Percentiles rank a stretch among this genome's conserved stretches.
phyloP scores from a whole-genome alignment of 768 basidiomycete genomes.

The Tylopilus sp. region DNA sequence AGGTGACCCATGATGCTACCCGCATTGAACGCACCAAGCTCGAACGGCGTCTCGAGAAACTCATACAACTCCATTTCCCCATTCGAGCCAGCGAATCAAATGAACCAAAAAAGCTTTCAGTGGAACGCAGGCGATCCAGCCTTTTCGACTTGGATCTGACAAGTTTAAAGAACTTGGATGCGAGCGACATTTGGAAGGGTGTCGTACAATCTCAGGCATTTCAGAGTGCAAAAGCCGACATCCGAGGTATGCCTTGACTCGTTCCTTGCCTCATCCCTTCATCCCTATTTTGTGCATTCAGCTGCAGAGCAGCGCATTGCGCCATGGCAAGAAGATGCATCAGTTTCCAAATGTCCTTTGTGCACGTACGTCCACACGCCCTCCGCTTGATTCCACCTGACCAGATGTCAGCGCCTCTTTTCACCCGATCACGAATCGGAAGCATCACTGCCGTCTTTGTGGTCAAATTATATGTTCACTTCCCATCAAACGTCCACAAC shows the following conservation, averaged over 20 bases:
- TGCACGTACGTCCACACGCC: slow-evolving; percentile 57
- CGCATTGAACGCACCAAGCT: slow-evolving; percentile 81
- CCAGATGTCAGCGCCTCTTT: slow-evolving; percentile 57
- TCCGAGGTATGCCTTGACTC: slow-evolving; percentile 52
- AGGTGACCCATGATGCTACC: slow-evolving; percentile 38
- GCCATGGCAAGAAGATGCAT: slow-evolving; percentile 87
- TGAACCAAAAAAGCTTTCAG: not conserved
- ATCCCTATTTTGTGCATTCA: slow-evolving; percentile 22
- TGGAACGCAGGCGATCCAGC: slow-evolving; percentile 50
- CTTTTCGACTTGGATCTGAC: slow-evolving; percentile 70
- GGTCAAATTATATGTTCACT: slow-evolving; percentile 90
- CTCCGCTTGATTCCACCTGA: slow-evolving; percentile 5
- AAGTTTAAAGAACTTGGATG: slow-evolving; percentile 55
- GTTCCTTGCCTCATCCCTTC: slow-evolving; percentile 1
- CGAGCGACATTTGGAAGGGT: slow-evolving; percentile 69
- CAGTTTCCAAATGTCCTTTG: slow-evolving; percentile 76
- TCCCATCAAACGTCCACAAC: slow-evolving; percentile 68
- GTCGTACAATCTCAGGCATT: slow-evolving; percentile 45
- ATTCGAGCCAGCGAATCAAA: slow-evolving; percentile 16
- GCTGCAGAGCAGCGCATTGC: slow-evolving; percentile 90
- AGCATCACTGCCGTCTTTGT: slow-evolving; percentile 95
- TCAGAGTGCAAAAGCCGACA: slow-evolving; percentile 52
- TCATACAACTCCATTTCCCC: slow-evolving; percentile 71
- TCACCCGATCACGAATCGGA: slow-evolving; percentile 86
- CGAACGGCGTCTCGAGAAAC: slow-evolving; percentile 84